phyloP scores from a whole-genome alignment of 2,329 filamentous ascomycete species.

The Aureobasidium sp. region DNA sequence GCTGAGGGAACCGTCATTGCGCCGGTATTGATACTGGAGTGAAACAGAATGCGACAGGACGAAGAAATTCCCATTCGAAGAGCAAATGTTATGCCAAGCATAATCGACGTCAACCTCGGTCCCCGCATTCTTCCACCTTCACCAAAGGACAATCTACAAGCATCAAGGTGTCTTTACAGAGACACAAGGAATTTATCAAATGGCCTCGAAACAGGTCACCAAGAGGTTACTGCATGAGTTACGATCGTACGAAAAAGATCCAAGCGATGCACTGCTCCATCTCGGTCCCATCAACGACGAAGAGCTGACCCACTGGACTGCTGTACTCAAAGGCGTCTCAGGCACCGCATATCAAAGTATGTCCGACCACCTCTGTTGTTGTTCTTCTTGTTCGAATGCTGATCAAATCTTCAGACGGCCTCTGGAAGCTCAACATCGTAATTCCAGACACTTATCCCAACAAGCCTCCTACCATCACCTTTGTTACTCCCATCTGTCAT shows the following conservation, averaged over 20 bases:
- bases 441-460: constrained; percentile 76
- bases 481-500: constrained; percentile 79
- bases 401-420: constrained; percentile 49
- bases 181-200: background rate
- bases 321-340: constrained; percentile 52
- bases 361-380: background rate
- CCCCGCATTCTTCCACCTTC: constrained; percentile 1
- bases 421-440: constrained; percentile 73
- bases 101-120: background rate
- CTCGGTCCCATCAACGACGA: constrained; percentile 52
- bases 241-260: constrained; percentile 49
- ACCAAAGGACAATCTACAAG: background rate
- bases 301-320: constrained; percentile 53
- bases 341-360: constrained; percentile 56
- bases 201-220: constrained; percentile 26
- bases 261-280: constrained; percentile 50
- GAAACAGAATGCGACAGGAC: background rate
- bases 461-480: constrained; percentile 67
- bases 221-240: constrained; percentile 57
- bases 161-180: background rate
- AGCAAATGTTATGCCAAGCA: constrained; percentile 3
- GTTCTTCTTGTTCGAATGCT: background rate
- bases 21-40: background rate
- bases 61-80: background rate
- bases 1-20: constrained; percentile 15